Conservation (phyloP, 768 basidiomycete species). For the Pulveroboletus frians region DNA sequence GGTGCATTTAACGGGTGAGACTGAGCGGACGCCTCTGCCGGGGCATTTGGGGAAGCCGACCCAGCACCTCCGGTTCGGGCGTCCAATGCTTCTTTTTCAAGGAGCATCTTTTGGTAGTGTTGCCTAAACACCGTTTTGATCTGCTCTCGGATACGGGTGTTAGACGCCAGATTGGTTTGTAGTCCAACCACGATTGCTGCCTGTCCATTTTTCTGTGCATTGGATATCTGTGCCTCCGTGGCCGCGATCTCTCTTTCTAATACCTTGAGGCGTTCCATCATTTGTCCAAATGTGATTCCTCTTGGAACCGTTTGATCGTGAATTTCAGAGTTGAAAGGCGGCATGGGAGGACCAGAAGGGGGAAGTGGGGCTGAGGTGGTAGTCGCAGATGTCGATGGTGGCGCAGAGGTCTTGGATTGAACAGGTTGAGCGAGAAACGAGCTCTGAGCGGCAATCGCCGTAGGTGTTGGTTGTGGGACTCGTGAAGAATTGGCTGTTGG, state of each 20-base stretch:
- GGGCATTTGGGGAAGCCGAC: constrained; percentile 1
- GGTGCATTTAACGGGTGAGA: constrained; percentile 5
- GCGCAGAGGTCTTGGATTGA: constrained; percentile 2
- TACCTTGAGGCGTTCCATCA: constrained; percentile 20
- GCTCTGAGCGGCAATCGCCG: background rate
- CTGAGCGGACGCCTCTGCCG: constrained; percentile 10
- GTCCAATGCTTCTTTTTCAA: constrained; percentile 9
- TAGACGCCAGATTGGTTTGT: constrained; percentile 8
- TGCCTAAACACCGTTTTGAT: constrained; percentile 13
- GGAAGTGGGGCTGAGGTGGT: constrained; percentile 4
- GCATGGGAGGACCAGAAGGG: constrained; percentile 6
- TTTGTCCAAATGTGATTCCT: constrained; percentile 16
- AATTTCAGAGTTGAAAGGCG: constrained; percentile 1
- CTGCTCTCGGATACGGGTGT: background rate
- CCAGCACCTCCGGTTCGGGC: constrained; percentile 4
- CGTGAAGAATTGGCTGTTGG: constrained; percentile 21
- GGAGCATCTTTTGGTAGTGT: constrained; percentile 12
- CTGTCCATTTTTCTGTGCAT: constrained; percentile 19
- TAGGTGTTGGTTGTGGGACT: constrained; percentile 14
- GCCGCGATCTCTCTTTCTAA: constrained; percentile 15
- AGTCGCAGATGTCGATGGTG: constrained; percentile 5
- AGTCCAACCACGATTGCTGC: constrained; percentile 7
- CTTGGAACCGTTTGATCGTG: constrained; percentile 13
- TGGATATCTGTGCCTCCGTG: constrained; percentile 14
- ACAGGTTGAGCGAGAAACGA: constrained; percentile 7